Evolutionary conservation across 192 early-diverging fungal species (phyloP).

Genomic region (Coemansia umbellata): DNA sequence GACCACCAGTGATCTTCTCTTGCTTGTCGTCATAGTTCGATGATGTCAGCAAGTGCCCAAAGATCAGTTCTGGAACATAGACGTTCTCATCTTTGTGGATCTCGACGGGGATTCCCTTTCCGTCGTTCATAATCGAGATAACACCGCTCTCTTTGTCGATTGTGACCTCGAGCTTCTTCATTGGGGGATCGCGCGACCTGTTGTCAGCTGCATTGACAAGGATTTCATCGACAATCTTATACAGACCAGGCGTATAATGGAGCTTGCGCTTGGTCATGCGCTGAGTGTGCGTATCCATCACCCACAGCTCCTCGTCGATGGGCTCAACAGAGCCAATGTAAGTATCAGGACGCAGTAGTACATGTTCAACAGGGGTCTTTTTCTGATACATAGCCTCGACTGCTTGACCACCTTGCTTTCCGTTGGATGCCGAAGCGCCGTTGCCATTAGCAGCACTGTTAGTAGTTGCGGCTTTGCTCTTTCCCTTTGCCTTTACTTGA

Average conservation of each 20-base stretch:
- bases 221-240: constrained; percentile 99
- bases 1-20: constrained; percentile 92
- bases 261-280: constrained; percentile 63
- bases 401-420: constrained; percentile 22
- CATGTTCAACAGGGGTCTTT: constrained; percentile 93
- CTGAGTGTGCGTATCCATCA: constrained; percentile 66
- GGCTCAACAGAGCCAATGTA: constrained; percentile 93
- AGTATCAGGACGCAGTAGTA: constrained; percentile 89
- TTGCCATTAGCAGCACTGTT: not conserved
- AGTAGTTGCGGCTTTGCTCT: not conserved
- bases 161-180: constrained; percentile 84
- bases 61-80: constrained; percentile 96
- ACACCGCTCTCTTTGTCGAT: constrained; percentile 73
- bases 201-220: constrained; percentile 95
- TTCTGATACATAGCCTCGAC: constrained; percentile 93
- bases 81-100: constrained; percentile 85
- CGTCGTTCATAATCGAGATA: constrained; percentile 93
- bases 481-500: constrained; percentile 15
- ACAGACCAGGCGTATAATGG: constrained; percentile 82
- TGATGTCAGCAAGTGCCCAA: constrained; percentile 94
- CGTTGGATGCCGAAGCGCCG: not conserved
- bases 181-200: constrained; percentile 83
- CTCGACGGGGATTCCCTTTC: constrained; percentile 90
- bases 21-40: constrained; percentile 96
- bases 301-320: constrained; percentile 80